These are phyloP conservation scores for Lachnellula occidentalis DNA, from an alignment of 2,329 filamentous ascomycete species.

Conservation along the genomic window DNA sequence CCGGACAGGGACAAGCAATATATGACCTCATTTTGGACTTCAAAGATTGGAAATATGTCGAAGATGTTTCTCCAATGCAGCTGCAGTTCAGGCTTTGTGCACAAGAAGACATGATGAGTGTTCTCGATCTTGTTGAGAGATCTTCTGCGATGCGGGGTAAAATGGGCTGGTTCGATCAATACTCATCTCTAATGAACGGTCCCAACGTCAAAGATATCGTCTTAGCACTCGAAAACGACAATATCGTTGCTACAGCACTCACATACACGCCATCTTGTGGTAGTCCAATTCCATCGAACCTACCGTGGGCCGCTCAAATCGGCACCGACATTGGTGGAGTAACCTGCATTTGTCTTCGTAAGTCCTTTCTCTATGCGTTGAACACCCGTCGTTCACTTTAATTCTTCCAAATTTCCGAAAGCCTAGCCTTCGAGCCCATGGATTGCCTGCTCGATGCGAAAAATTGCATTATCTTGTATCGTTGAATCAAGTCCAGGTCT, in stretches of 20 bases:
- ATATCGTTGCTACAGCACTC: conserved; percentile 48
- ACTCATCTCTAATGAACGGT: conserved; percentile 44
- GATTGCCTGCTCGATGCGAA: too few relatives aligned
- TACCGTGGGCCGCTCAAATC: conserved; percentile 51
- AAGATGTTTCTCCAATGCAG: conserved; percentile 36
- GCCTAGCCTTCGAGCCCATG: too few relatives aligned
- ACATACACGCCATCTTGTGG: conserved; percentile 46
- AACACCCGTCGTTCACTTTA: neutral
- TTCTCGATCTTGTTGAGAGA: conserved; percentile 45
- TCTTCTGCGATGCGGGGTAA: conserved; percentile 42
- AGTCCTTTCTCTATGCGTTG: conserved; percentile 24
- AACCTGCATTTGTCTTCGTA: conserved; percentile 57
- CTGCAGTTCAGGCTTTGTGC: conserved; percentile 32
- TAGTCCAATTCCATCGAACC: conserved; percentile 42
- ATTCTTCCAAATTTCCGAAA: neutral
- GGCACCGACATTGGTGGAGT: conserved; percentile 50
- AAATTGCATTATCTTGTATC: too few relatives aligned
- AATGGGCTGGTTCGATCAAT: conserved; percentile 57
- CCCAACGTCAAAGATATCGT: conserved; percentile 47
- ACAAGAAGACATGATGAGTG: conserved; percentile 39
- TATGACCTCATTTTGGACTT: conserved; percentile 52
- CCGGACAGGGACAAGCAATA: conserved; percentile 45
- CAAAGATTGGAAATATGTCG: conserved; percentile 38
- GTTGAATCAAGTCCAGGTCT: too few relatives aligned
- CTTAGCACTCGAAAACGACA: conserved; percentile 44